phyloP scores from a whole-genome alignment of 495 filamentous ascomycete species.

The Penicillium dipodomyicola region DNA sequence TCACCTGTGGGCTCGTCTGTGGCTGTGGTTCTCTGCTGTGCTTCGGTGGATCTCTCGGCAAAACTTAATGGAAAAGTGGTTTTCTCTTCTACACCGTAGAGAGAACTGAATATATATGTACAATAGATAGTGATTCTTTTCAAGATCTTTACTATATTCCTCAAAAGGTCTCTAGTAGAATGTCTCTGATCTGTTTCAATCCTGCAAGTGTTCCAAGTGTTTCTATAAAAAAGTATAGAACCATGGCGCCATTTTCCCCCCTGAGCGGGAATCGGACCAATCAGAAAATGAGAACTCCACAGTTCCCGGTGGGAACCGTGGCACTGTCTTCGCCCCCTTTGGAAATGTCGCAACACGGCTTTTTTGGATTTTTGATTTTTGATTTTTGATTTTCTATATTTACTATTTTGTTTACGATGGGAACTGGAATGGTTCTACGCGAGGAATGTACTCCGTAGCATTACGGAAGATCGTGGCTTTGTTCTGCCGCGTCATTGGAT shows the following conservation, averaged over 20 bases:
- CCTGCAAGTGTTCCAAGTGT: too few species aligned
- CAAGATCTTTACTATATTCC: too few species aligned
- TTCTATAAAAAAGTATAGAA: conserved; percentile 1
- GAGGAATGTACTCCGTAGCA: not conserved
- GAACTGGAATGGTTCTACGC: too few species aligned
- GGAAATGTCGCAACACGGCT: not conserved
- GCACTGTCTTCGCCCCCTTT: conserved; percentile 10
- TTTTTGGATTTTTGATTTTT: too few species aligned
- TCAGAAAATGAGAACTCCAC: conserved; percentile 8
- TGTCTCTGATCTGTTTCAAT: not conserved
- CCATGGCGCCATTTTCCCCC: conserved; percentile 12
- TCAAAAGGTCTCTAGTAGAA: not conserved
- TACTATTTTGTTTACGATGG: not conserved
- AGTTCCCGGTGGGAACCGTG: conserved; percentile 21
- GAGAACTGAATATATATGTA: too few species aligned
- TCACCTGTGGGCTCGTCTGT: conserved; percentile 4
- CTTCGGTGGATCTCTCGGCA: conserved; percentile 7
- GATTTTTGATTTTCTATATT: not conserved
- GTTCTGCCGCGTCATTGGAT: conserved; percentile 12
- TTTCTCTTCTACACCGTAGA: not conserved
- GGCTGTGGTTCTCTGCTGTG: conserved; percentile 8
- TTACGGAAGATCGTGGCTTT: conserved; percentile 7
- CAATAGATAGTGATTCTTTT: not conserved
- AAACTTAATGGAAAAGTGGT: not conserved
- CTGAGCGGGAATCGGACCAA: conserved; percentile 23